Conservation (phyloP, 495 filamentous ascomycete species). For the Eremomyces bilateralis region DNA sequence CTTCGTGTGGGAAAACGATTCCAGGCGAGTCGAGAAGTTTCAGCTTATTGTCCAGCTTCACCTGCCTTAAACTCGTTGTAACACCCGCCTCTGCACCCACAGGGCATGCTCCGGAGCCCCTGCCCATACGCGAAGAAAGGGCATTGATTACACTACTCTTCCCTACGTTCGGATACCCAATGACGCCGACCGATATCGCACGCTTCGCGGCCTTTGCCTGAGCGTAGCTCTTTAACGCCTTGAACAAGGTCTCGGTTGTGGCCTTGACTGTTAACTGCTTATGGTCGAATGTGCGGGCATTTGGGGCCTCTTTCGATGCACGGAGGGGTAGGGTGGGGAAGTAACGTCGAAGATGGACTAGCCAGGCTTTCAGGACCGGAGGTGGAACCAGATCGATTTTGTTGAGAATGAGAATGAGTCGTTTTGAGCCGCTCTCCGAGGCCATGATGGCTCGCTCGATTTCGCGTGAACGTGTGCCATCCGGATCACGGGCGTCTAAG, state of each 20-base stretch:
- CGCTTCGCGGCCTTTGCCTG: conserved; percentile 66
- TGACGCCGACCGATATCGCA: conserved; percentile 75
- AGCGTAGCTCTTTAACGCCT: conserved; percentile 78
- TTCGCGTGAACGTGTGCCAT: conserved; percentile 75
- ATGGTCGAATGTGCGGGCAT: conserved; percentile 84
- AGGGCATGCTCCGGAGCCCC: conserved; percentile 49
- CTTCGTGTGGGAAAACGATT: conserved; percentile 91
- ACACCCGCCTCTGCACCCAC: conserved; percentile 85
- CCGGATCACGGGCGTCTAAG: conserved; percentile 79
- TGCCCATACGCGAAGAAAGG: conserved; percentile 58
- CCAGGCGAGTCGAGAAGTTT: conserved; percentile 90
- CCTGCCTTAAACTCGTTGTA: conserved; percentile 66
- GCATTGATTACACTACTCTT: conserved; percentile 96
- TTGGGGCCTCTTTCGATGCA: conserved; percentile 60
- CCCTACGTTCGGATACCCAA: conserved; percentile 93
- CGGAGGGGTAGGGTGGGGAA: conserved; percentile 87
- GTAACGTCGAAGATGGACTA: conserved; percentile 64
- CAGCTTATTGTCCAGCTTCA: conserved; percentile 88
- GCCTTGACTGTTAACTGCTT: conserved; percentile 68
- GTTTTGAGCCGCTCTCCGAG: conserved; percentile 59
- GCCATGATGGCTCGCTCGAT: conserved; percentile 74
- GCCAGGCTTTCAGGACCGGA: conserved; percentile 43
- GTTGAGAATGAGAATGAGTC: conserved; percentile 84
- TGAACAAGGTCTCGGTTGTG: conserved; percentile 73
- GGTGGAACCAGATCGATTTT: conserved; percentile 89